Base-by-base conservation (phyloP, 371 early-diverging fungal genomes). In the Rhizopus sp. region DNA sequence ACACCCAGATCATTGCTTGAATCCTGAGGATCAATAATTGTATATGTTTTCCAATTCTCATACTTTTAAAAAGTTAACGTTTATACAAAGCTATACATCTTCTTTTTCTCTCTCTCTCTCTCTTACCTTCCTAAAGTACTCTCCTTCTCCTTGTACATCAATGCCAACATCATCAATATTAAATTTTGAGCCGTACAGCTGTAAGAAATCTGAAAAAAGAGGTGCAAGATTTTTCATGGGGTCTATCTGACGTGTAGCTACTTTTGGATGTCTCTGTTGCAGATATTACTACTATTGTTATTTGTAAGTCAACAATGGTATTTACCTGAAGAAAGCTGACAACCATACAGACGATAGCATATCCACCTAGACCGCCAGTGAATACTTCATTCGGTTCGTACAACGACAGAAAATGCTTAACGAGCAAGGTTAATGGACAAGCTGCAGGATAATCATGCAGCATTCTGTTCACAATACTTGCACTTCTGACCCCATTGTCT, bases 351-450 rank as follows among this genome's bases (percentile, higher is more conserved):
- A 95, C 83, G 23, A 95, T 81, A 3, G 93, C 88, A 66, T 96
- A 99, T n/a, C 93, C 90, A 17, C 97, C 94, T 54, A 99, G 62
- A 1, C 99, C 99, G 30, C 99, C 99, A 1, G 81, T 82, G 59
- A 84, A 94, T 4, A 94, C 93, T 68, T 99, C 98, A 70, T 97
- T 96, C 59, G 93, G 64, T 7, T 78, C 65, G 32, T 93, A 81
- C 50, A 84, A 77, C 4, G 77, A 60, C 42, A 98, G 64, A 53
- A 93, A 93, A 50, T 93, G 89, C 71, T 97, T 98, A 54, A 98
- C 61, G 0, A 94, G 62, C 52, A 95, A 62, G 31, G 88, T 77
- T 5, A 98, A 53, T 32, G 88, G 75, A 9, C 87, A 75, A 16
- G 95, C 60, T 3, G 86, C 85, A 35, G 85, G 82, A 63, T 84